Base-by-base conservation (phyloP, 257 asterid genomes). In the Ajuga chamaepitys region DNA sequence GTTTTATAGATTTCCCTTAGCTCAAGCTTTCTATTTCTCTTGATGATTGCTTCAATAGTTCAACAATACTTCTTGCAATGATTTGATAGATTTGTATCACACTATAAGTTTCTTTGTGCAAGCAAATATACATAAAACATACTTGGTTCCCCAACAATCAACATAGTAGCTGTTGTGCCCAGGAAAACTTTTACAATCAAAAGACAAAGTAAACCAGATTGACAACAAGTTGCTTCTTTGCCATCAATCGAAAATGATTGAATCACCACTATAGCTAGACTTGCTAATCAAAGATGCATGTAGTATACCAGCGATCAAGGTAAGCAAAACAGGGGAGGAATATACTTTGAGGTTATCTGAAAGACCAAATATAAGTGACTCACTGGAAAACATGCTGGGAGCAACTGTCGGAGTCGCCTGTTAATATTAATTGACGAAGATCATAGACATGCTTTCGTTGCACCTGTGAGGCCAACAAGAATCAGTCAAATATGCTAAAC, bases 361-460 rank as follows among this genome's bases (percentile, higher is more conserved):
- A 35, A 56, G 56, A 71, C 42, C 20, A 68, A 67, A 21, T 58
- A 41, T 26, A 50, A 54, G 72, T 71, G 35, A 83, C 97, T 82
- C 73, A 93, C 99, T 83, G 95, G 66, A 81, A 83, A 73, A 90
- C 83, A 35, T 85, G 91, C 78, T 90, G 89, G 0, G 96, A 81
- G 66, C 95, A 90, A 81, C 94, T 88, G 62, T 86, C 96, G n/a
- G 88, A 76, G 77, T 83, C 87, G 46, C 99, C 97, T 3, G 88
- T 74, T 77, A 94, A 82, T 62, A 88, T 77, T 62, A 93, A 78
- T 70, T 94, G 99, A 18, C 99, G 92, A 78, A 94, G 99, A 75
- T 86, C 89, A 67, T 94, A 94, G 60, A 94, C 95, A 72, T 94
- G 97, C 76, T 88, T 90, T 76, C 99, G 78, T 79, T 94, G 99